Conservation (phyloP, 2,329 filamentous ascomycete species). For the Delphinella strobiligena region DNA sequence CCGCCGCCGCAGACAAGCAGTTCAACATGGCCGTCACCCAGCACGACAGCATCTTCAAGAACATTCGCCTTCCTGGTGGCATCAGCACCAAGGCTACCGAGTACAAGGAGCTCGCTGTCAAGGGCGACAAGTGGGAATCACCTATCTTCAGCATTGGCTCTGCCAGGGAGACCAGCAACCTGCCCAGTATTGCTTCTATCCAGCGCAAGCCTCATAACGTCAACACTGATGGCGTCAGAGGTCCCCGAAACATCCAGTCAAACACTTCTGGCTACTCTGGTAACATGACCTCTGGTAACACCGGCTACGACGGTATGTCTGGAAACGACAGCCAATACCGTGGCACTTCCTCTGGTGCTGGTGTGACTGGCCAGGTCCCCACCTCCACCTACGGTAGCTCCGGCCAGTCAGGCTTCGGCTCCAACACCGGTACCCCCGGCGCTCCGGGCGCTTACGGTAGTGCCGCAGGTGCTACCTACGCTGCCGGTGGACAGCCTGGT, state of each 20-base stretch:
- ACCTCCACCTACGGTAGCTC: constrained; percentile 8
- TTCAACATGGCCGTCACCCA: constrained; percentile 77
- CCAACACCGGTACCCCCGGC: constrained; percentile 4
- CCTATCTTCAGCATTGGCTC: constrained; percentile 82
- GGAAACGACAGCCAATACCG: constrained; percentile 5
- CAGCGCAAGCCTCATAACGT: constrained; percentile 47
- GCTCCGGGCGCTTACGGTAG: not conserved
- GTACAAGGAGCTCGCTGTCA: constrained; percentile 74
- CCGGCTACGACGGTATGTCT: constrained; percentile 6
- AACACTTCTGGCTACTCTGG: constrained; percentile 3
- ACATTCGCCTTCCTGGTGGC: constrained; percentile 73
- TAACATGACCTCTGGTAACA: constrained; percentile 7
- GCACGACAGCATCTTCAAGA: constrained; percentile 83
- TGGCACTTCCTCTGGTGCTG: constrained; percentile 6
- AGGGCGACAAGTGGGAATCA: constrained; percentile 90
- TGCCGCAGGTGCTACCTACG: not conserved
- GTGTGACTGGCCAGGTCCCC: constrained; percentile 11
- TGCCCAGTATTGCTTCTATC: constrained; percentile 48
- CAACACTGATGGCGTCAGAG: constrained; percentile 23
- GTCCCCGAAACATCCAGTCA: constrained; percentile 13
- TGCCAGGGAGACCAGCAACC: constrained; percentile 57
- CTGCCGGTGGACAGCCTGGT: constrained; percentile 1
- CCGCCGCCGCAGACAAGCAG: constrained; percentile 47
- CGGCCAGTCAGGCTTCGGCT: constrained; percentile 24
- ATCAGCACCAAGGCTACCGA: constrained; percentile 90